Base-by-base conservation (phyloP, 2,329 filamentous ascomycete genomes). In the Xylariaceae sp. region DNA sequence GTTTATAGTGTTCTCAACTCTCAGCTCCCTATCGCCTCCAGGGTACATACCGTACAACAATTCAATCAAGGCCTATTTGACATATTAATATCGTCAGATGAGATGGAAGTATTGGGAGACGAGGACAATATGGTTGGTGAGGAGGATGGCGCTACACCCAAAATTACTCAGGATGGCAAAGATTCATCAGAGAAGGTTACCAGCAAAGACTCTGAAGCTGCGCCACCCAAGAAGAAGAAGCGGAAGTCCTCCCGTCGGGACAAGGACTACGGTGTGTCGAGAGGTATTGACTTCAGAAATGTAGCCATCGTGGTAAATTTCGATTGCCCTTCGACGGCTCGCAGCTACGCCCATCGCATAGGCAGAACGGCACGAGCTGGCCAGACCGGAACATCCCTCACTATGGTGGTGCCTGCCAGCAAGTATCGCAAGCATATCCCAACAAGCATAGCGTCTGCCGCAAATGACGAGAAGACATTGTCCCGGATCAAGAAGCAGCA, bases 31-130 rank as follows among this genome's bases (percentile, higher is more conserved):
- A 86, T 97, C 61, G 96, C 96, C 67, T 94, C 89, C 1, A 81
- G 94, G 56, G 84, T 96, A 40, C 92, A 99, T 68, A 91, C 96
- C 1, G 92, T 99, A 2, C 88, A 97, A 65, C 91, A 97, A 70
- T 99, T 99, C 74, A 99, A 97, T 75, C 88, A 89, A 72, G 89
- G 89, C 51, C 85, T 97, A 5, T 99, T 99, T 77, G 92, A 99
- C 65, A 96, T 97, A 59, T 91, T 99, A 62, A 96, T 99, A 65
- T 94, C 94, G 0, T 91, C 90, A 0, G 94, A 99, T 64, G 91
- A 96, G 68, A 87, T 88, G 61, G 91, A 95, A 67, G 82, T 95
- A 8, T 71, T 96, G 8, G 90, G 88, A 9, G 80, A 83, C 26
- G 83, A 86, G 51, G 76, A 78, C 6, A 53, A 67, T 53, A 51